Percentiles rank a stretch among this genome's conserved stretches.
Conservation (phyloP, 441 rosid species). For the Monsonia emarginata region DNA sequence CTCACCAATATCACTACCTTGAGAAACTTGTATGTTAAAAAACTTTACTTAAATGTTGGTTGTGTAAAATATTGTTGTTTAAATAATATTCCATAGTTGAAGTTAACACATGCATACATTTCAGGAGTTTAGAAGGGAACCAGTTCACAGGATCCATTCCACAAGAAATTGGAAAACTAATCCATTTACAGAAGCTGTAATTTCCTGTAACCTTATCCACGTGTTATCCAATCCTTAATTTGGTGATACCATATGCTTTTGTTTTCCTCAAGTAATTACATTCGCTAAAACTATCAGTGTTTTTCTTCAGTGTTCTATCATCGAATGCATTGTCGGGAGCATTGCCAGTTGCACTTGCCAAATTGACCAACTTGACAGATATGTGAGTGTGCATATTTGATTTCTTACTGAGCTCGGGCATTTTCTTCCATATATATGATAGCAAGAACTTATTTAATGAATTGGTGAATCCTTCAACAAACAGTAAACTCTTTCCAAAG, state of each 20-base stretch:
- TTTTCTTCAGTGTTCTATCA: constrained; percentile 38
- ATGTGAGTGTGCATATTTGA: constrained; percentile 38
- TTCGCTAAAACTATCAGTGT: constrained; percentile 4
- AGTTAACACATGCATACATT: constrained; percentile 4
- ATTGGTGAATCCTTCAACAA: background rate
- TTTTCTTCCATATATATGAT: background rate
- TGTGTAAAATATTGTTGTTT: background rate
- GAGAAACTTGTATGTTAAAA: constrained; percentile 51
- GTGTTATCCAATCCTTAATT: constrained; percentile 11
- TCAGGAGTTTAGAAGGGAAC: constrained; percentile 85
- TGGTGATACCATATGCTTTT: background rate
- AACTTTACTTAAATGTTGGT: background rate
- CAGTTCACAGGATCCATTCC: constrained; percentile 59
- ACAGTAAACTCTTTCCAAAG: too few species aligned
- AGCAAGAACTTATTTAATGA: background rate
- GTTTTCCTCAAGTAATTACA: background rate
- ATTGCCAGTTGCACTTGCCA: constrained; percentile 40
- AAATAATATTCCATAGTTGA: background rate
- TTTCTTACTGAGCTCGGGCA: background rate
- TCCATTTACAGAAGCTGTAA: constrained; percentile 60
- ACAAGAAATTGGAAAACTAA: constrained; percentile 50
- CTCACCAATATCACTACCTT: constrained; percentile 53
- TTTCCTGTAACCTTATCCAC: constrained; percentile 14
- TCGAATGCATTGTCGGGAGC: constrained; percentile 64
- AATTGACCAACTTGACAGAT: constrained; percentile 56